Percentiles rank a stretch among this genome's conserved stretches.
These are phyloP conservation scores for Melampsora larici-populina DNA, from an alignment of 1,284 basidiomycete genomes.

Conservation along the genomic window DNA sequence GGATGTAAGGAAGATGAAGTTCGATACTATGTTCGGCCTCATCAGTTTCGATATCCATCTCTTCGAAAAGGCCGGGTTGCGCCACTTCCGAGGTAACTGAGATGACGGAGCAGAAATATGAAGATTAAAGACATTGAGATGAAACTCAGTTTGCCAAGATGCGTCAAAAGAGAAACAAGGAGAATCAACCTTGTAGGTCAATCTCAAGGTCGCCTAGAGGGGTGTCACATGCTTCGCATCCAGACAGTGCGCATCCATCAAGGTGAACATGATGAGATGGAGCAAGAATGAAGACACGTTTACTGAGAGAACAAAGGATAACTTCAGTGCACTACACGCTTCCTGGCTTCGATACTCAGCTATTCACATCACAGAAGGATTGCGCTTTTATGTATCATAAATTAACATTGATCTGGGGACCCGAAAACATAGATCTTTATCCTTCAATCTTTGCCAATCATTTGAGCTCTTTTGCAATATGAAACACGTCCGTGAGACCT, in stretches of 20 bases:
- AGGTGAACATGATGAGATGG: slow-evolving; percentile 92
- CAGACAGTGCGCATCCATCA: too few relatives aligned
- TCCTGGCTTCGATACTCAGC: too few relatives aligned
- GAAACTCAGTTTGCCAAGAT: too few relatives aligned
- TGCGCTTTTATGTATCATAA: too few relatives aligned
- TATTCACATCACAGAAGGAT: too few relatives aligned
- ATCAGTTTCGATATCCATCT: slow-evolving; percentile 68
- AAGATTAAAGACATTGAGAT: slow-evolving; percentile 1
- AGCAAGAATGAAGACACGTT: slow-evolving; percentile 87
- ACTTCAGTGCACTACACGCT: too few relatives aligned
- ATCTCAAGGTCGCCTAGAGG: slow-evolving; percentile 79
- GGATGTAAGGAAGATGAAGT: slow-evolving; percentile 92
- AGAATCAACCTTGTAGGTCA: slow-evolving; percentile 66
- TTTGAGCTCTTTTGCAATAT: too few relatives aligned
- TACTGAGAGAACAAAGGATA: slow-evolving; percentile 58
- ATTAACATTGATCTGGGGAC: too few relatives aligned
- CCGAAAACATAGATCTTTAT: too few relatives aligned
- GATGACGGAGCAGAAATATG: not conserved
- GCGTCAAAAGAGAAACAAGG: not conserved
- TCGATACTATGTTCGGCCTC: slow-evolving; percentile 96
- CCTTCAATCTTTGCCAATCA: too few relatives aligned
- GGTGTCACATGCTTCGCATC: slow-evolving; percentile 72
- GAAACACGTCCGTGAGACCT: too few relatives aligned
- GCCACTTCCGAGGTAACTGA: slow-evolving; percentile 69
- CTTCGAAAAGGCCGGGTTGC: slow-evolving; percentile 67